phyloP scores from a whole-genome alignment of 495 filamentous ascomycete species.

The Venustampulla echinocandica region DNA sequence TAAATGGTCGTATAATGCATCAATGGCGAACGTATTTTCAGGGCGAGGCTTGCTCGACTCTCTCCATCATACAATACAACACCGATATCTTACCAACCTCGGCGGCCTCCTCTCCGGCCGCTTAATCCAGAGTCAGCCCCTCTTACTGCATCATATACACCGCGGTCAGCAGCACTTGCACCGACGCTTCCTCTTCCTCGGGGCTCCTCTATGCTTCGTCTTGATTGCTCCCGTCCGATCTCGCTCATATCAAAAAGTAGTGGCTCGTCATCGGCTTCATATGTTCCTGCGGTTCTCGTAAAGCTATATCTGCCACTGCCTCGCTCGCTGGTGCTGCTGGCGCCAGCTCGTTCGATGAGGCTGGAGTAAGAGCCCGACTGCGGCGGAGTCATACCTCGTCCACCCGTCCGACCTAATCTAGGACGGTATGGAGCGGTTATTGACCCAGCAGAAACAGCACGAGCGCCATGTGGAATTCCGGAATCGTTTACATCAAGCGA shows the following conservation, averaged over 20 bases:
- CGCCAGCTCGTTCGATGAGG: constrained; percentile 40
- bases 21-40: constrained; percentile 13
- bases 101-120: constrained; percentile 18
- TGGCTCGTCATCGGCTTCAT: constrained; percentile 65
- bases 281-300: constrained; percentile 22
- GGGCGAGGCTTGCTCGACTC: background rate
- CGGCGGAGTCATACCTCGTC: constrained; percentile 25
- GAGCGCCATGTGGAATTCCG: constrained; percentile 17
- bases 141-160: constrained; percentile 35
- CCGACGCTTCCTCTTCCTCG: constrained; percentile 39
- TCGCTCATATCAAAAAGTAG: constrained; percentile 86
- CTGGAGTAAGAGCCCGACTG: constrained; percentile 32
- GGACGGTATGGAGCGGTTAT: constrained; percentile 26
- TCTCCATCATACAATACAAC: background rate
- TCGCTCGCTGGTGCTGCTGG: constrained; percentile 43
- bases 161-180: constrained; percentile 16
- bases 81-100: constrained; percentile 13
- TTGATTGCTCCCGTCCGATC: constrained; percentile 50
- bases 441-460: constrained; percentile 18
- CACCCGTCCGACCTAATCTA: constrained; percentile 25
- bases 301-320: constrained; percentile 36
- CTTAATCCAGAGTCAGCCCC: constrained; percentile 37
- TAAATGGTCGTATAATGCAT: constrained; percentile 20
- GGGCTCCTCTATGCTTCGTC: constrained; percentile 67
- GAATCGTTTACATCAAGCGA: constrained; percentile 27